Base-by-base conservation (phyloP, 2,329 filamentous ascomycete species). In the Daldinia eschscholtzii region DNA sequence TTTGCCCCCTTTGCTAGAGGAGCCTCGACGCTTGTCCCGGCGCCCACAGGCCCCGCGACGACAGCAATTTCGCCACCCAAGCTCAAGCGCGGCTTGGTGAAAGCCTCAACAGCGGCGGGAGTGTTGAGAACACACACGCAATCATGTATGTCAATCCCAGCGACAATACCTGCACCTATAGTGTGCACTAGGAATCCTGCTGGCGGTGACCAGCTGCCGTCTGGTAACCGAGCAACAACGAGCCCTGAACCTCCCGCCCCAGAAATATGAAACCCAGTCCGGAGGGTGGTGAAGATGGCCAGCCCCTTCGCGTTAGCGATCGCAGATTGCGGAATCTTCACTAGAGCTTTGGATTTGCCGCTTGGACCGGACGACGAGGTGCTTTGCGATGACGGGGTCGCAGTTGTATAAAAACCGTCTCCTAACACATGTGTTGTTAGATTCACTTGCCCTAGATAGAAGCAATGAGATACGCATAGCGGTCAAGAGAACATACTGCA, bases 71-170 rank as follows among this genome's bases (percentile, higher is more conserved):
- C 93, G 39, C 91, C 91, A 2, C 93, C 93, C 0, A 97, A 81
- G 0, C 92, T 94, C 71, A 92, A 89, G 13, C 93, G 87, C 1
- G 92, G 85, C 65, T 88, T 89, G 67, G 91, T 92, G 79, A 97
- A 97, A 0, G 92, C 91, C 15, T 91, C 88, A 46, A 97, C 83
- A 0, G 93, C 93, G 72, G 92, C 87, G 46, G 87, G 85, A 3
- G 88, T 92, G 81, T 97, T 97, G 79, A 97, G 94, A 39, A 97
- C 91, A 26, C 94, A 89, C 2, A 97, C 92, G 73, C 92, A 96
- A 78, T 97, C 93, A 81, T 96, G 97, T 30, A 97, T 93, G 78
- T 97, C 93, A 12, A 95, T 87, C 12, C 93, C 93, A 0, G 92
- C 88, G 67, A 95, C 85, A 77, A 97, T 93, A 0, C 93, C 93